These are phyloP conservation scores for Leishmania turanica DNA, from an alignment of 208 protist species.

Conservation along the genomic window DNA sequence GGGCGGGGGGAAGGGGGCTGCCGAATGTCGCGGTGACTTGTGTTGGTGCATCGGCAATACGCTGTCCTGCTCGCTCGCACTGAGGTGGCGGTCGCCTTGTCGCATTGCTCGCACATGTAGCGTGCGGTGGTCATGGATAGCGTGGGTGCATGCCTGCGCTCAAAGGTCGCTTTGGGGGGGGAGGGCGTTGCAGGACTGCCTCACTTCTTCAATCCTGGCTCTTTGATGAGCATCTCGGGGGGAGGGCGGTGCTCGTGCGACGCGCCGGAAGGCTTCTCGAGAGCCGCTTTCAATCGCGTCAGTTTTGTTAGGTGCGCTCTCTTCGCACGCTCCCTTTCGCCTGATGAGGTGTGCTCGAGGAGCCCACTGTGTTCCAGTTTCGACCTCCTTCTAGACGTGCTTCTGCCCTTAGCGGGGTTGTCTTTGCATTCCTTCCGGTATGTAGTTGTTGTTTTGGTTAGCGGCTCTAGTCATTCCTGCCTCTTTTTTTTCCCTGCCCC, in stretches of 20 bases:
- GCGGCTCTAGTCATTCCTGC: neutral
- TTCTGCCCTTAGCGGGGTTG: no score
- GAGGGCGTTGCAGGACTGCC: no score
- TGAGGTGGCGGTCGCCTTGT: neutral
- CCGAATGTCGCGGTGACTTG: neutral
- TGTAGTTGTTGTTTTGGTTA: no score
- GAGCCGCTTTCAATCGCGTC: no score
- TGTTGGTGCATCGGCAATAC: neutral
- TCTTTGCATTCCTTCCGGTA: no score
- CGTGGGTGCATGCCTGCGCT: no score
- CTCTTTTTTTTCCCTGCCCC: neutral
- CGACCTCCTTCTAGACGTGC: no score
- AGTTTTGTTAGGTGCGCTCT: no score
- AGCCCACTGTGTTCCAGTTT: no score
- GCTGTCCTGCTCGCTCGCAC: neutral
- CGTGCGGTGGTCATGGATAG: neutral
- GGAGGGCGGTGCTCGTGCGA: no score
- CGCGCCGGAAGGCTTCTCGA: no score
- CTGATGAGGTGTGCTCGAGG: neutral
- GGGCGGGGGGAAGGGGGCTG: neutral
- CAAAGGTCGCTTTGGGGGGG: neutral
- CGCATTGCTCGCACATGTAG: neutral
- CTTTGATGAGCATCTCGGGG: neutral
- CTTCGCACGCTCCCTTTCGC: neutral
- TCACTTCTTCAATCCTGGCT: neutral